phyloP scores from a whole-genome alignment of 202 grass and related monocot species.

The Thinopyrum obtusiflorum region DNA sequence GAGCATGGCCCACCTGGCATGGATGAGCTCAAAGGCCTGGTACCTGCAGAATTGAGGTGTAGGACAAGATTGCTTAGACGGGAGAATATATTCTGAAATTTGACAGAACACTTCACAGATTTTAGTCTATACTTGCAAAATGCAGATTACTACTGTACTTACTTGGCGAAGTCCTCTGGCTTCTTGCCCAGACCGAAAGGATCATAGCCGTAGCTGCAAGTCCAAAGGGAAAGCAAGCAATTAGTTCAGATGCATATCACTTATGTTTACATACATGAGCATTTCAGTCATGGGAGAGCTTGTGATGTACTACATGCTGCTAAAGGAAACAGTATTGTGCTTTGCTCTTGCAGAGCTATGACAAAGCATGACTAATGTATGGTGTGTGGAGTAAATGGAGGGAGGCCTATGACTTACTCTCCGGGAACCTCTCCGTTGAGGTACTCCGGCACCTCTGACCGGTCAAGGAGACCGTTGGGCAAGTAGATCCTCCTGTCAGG shows the following conservation, averaged over 20 bases:
- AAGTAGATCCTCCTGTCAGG: slow-evolving; percentile 95
- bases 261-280: not conserved
- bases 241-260: slow-evolving; percentile 17
- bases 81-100: not conserved
- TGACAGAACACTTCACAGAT: not conserved
- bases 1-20: slow-evolving; percentile 98
- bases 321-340: not conserved
- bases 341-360: not conserved
- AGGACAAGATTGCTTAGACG: not conserved
- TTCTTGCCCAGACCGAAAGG: slow-evolving; percentile 98
- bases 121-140: not conserved
- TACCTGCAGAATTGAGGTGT: slow-evolving; percentile 53
- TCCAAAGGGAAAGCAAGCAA: not conserved
- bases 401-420: slow-evolving; percentile 65
- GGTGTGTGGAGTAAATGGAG: not conserved
- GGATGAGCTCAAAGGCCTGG: slow-evolving; percentile 95
- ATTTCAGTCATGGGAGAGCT: slow-evolving; percentile 6
- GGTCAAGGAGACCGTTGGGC: slow-evolving; percentile 90
- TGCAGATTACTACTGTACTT: slow-evolving; percentile 33
- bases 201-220: slow-evolving; percentile 91
- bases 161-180: slow-evolving; percentile 89
- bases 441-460: slow-evolving; percentile 89
- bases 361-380: not conserved
- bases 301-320: not conserved
- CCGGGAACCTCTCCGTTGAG: slow-evolving; percentile 88